Evolutionary conservation across 306 rosid species (phyloP).

Genomic region (Prunus mira): DNA sequence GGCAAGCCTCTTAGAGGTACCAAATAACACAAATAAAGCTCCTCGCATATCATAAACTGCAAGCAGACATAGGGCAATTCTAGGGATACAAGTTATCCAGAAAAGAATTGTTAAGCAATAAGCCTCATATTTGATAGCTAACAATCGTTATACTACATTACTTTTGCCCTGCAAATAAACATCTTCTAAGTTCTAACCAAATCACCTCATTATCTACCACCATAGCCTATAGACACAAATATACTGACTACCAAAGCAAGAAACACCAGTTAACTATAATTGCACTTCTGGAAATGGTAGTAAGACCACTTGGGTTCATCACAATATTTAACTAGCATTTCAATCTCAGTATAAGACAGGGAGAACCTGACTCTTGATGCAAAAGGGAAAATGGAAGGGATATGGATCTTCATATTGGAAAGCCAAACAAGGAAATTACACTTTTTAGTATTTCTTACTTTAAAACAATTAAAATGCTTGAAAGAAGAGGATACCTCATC

Average conservation of each 20-base stretch:
- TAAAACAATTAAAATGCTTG: background rate
- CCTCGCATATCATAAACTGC: conserved; percentile 3
- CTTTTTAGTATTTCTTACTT: background rate
- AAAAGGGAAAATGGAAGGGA: background rate
- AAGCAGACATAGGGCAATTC: background rate
- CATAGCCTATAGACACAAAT: background rate
- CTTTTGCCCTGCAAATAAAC: background rate
- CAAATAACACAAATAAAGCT: background rate
- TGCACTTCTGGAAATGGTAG: background rate
- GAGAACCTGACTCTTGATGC: background rate
- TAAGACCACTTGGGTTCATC: background rate
- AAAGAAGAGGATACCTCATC: conserved; percentile 49
- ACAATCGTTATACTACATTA: background rate
- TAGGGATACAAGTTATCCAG: background rate
- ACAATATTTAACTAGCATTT: background rate
- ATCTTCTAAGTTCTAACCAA: background rate
- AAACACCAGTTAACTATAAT: background rate
- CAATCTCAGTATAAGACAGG: background rate
- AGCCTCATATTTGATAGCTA: background rate
- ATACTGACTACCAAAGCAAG: background rate
- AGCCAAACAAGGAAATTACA: background rate
- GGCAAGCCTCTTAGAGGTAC: background rate
- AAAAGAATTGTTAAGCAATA: background rate
- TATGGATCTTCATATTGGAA: background rate
- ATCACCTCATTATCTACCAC: background rate